phyloP scores from a whole-genome alignment of 202 grass and related monocot species.

The Musa balbisiana region DNA sequence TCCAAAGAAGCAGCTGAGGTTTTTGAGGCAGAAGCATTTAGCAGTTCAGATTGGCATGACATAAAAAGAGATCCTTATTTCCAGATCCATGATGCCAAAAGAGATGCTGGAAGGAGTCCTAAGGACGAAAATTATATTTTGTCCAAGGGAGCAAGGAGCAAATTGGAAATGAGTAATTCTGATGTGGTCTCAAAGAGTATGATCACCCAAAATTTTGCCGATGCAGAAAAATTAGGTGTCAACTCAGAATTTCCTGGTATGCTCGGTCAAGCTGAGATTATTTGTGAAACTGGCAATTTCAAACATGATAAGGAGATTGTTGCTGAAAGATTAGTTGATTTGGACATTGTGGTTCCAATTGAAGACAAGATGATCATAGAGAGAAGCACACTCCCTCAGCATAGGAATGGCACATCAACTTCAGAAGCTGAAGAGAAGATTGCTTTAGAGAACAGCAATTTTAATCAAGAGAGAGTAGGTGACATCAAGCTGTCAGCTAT shows the following conservation, averaged over 20 bases:
- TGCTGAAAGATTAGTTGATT: neutral
- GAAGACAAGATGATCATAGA: neutral
- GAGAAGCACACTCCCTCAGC: neutral
- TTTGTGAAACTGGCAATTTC: neutral
- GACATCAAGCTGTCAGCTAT: too few relatives aligned
- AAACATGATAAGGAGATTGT: neutral
- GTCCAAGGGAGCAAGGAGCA: constrained; percentile 25
- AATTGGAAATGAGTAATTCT: constrained; percentile 10
- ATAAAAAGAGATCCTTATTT: constrained; percentile 50
- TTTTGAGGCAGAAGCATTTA: constrained; percentile 88
- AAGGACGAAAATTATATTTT: constrained; percentile 25
- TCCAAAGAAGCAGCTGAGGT: constrained; percentile 78
- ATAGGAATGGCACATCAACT: neutral
- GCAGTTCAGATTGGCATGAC: constrained; percentile 42
- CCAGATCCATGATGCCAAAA: constrained; percentile 22
- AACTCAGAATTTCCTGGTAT: neutral
- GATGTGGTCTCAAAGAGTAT: constrained; percentile 44
- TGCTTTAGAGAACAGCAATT: neutral
- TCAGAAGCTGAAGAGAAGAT: neutral
- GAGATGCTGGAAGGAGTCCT: neutral
- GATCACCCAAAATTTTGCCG: constrained; percentile 31
- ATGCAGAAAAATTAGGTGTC: neutral
- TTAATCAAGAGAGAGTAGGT: too few relatives aligned
- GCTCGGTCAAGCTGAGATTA: neutral
- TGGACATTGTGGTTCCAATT: neutral